Base-by-base conservation (phyloP, 75 land plant species). In the Selaginella tamariscina region DNA sequence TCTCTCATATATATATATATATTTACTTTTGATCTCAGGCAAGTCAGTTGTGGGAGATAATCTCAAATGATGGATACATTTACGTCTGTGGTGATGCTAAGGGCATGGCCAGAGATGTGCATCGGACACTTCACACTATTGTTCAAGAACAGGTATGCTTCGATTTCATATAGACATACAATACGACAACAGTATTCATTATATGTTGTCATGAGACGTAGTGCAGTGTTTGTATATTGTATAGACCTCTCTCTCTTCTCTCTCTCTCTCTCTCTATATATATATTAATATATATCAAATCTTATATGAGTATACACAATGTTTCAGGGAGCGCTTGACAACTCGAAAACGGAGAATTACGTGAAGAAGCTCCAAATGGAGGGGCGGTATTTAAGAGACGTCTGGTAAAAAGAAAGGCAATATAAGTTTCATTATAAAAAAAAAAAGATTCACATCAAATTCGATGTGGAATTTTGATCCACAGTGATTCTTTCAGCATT, bases 331-430 rank as follows among this genome's bases (percentile, higher is more conserved):
- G 22, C 27, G 15, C 24, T 83, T 67, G 75, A 75, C 33, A 29
- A 54, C 8, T 63, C 83, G 24, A 70, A 75, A 66, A 82, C 80
- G 27, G 82, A 83, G 64, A 2, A 54, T 0, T 33, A 65, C 15
- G 76, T 83, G 60, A 83, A 83, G 68, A 78, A 75, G 30, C 74
- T 83, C 27, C 86, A 83, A 29, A 70, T 71, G 71, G 76, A 73
- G 31, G 83, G 83, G 0, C 56, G 86, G 39, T 83, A 83, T 44
- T 71, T 81, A 1, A 65, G 83, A 32, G 83, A 81, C 70, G 79
- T 84, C 5, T 84, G 86, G 86, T 84, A 68, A 81, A 1, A 13
- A 27, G 29, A 39, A 39, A 5, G 5, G n/a, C n/a, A n/a, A n/a
- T n/a, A n/a, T n/a, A n/a, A n/a, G n/a, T n/a, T n/a, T n/a, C n/a